phyloP scores from a whole-genome alignment of 495 filamentous ascomycete genomes.

The Lineolata rhizophorae region DNA sequence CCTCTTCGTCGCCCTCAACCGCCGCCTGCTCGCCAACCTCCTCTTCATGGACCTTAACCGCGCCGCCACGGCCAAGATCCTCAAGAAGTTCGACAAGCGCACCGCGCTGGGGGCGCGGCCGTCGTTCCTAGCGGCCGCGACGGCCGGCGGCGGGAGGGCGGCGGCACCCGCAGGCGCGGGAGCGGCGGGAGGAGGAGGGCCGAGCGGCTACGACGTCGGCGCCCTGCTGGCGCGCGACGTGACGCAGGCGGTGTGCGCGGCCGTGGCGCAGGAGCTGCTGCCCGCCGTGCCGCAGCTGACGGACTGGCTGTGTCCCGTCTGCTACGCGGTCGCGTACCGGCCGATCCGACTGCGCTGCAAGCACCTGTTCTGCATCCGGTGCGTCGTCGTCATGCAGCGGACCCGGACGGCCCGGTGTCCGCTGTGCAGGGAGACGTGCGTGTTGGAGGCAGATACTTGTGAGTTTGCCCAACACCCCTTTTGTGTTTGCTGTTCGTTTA shows the following conservation, averaged over 20 bases:
- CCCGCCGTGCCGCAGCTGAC: slow-evolving; percentile 44
- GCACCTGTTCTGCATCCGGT: slow-evolving; percentile 52
- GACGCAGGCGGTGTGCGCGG: slow-evolving; percentile 42
- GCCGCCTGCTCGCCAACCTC: slow-evolving; percentile 37
- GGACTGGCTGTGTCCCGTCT: slow-evolving; percentile 57
- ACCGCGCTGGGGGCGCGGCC: slow-evolving; percentile 39
- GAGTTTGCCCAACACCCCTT: too few relatives aligned
- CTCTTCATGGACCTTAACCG: slow-evolving; percentile 56
- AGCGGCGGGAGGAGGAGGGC: too few relatives aligned
- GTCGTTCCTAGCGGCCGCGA: slow-evolving; percentile 28
- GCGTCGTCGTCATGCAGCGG: slow-evolving; percentile 46
- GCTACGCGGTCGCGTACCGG: slow-evolving; percentile 39
- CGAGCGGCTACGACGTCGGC: too few relatives aligned
- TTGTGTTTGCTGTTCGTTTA: too few relatives aligned
- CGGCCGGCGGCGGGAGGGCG: too few relatives aligned
- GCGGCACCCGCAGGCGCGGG: too few relatives aligned
- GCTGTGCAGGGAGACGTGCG: slow-evolving; percentile 37
- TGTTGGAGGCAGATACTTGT: slow-evolving; percentile 36
- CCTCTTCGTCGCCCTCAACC: slow-evolving; percentile 42
- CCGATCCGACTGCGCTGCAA: slow-evolving; percentile 42
- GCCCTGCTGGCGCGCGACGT: slow-evolving; percentile 30
- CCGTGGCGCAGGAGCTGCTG: slow-evolving; percentile 40
- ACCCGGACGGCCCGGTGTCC: slow-evolving; percentile 36
- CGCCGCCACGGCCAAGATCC: slow-evolving; percentile 46
- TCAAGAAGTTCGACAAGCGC: slow-evolving; percentile 71